phyloP scores from a whole-genome alignment of 345 rosid species.

The Eucalyptus pauciflora region DNA sequence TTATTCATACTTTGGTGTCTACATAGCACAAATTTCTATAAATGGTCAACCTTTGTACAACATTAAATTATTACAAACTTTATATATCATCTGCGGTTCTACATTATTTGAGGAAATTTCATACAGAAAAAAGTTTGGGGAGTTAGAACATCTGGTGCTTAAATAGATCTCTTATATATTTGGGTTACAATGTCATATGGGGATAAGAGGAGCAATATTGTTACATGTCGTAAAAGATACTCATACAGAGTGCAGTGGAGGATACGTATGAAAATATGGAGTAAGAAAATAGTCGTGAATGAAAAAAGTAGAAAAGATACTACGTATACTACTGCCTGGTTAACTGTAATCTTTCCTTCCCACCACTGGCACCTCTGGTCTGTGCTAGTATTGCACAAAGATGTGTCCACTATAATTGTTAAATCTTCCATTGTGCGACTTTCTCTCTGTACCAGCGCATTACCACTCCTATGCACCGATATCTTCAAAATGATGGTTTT shows the following conservation, averaged over 20 bases:
- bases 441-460: not conserved
- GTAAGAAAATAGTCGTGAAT: not conserved
- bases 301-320: not conserved
- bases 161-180: not conserved
- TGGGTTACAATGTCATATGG: not conserved
- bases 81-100: no score
- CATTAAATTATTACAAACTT: no score
- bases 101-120: no score
- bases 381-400: not conserved
- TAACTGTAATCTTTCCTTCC: not conserved
- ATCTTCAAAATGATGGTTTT: not conserved
- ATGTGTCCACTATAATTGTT: not conserved
- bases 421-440: not conserved
- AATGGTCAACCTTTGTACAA: not conserved
- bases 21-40: not conserved
- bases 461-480: not conserved
- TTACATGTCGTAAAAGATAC: no score
- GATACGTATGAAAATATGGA: not conserved
- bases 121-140: not conserved
- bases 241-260: no score
- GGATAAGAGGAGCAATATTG: not conserved
- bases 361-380: not conserved
- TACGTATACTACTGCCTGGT: not conserved
- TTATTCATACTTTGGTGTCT: not conserved
- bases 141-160: not conserved